phyloP scores from a whole-genome alignment of 1,284 basidiomycete species.

The Ustilago bromivora region DNA sequence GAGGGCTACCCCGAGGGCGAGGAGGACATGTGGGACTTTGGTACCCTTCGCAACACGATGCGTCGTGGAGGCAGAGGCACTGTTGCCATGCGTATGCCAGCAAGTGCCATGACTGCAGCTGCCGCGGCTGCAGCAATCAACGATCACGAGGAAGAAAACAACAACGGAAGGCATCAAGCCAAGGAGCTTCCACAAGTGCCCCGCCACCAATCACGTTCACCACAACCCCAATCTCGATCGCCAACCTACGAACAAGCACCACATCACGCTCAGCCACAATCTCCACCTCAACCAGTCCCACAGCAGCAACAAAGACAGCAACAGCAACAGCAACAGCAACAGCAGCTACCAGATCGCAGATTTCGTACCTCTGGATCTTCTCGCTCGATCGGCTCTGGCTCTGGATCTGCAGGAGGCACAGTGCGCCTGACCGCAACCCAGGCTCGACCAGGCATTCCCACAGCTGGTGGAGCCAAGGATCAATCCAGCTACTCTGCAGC shows the following conservation, averaged over 20 bases:
- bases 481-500: slow-evolving; percentile 40
- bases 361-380: slow-evolving; percentile 42
- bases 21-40: slow-evolving; percentile 65
- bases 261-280: slow-evolving; percentile 26
- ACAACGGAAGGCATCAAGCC: slow-evolving; percentile 25
- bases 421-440: slow-evolving; percentile 48
- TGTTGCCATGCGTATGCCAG: slow-evolving; percentile 54
- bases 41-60: slow-evolving; percentile 61
- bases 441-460: slow-evolving; percentile 47
- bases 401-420: slow-evolving; percentile 56
- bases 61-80: slow-evolving; percentile 47
- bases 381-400: slow-evolving; percentile 50
- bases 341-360: slow-evolving; percentile 35
- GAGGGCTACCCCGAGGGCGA: slow-evolving; percentile 56
- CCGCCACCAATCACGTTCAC: slow-evolving; percentile 28
- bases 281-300: slow-evolving; percentile 21
- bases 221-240: slow-evolving; percentile 26
- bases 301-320: slow-evolving; percentile 22
- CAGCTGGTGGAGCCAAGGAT: slow-evolving; percentile 12
- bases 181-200: slow-evolving; percentile 48
- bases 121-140: slow-evolving; percentile 34
- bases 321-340: slow-evolving; percentile 27
- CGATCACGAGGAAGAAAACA: slow-evolving; percentile 20
- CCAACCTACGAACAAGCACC: slow-evolving; percentile 23
- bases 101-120: slow-evolving; percentile 50